These are phyloP conservation scores for Lichtheimia corymbifera DNA, from an alignment of 371 early-diverging fungal species.

Conservation along the genomic window DNA sequence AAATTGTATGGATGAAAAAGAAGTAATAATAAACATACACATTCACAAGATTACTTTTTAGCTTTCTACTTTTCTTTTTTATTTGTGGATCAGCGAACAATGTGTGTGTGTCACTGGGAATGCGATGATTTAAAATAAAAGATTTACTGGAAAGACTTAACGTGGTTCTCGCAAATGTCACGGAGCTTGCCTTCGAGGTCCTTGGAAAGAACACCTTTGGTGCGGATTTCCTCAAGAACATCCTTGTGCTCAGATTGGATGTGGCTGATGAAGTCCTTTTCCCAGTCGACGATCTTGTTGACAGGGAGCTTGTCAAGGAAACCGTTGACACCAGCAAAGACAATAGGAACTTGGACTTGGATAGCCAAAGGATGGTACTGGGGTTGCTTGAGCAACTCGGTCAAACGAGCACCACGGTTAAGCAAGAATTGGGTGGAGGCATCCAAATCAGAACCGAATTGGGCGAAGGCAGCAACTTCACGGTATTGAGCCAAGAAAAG, in stretches of 20 bases:
- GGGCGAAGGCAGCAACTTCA: constrained; percentile 98
- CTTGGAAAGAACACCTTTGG: constrained; percentile 69
- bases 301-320: constrained; percentile 95
- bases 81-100: no score
- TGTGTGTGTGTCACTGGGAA: constrained; percentile 27
- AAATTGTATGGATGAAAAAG: constrained; percentile 33
- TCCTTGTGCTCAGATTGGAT: constrained; percentile 84
- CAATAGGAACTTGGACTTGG: constrained; percentile 91
- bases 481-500: constrained; percentile 98
- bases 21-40: no score
- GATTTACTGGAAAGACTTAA: constrained; percentile 79
- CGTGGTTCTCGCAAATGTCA: constrained; percentile 79
- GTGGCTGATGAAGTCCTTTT: constrained; percentile 87
- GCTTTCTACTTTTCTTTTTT: no score
- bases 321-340: constrained; percentile 95
- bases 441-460: constrained; percentile 97
- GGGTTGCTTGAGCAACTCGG: constrained; percentile 93
- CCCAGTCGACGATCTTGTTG: constrained; percentile 87
- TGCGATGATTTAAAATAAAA: constrained; percentile 27
- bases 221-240: constrained; percentile 86
- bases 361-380: constrained; percentile 92
- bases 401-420: constrained; percentile 97
- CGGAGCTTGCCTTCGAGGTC: constrained; percentile 87
- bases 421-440: constrained; percentile 96
- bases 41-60: no score